Conservation (phyloP, 2,329 filamentous ascomycete genomes). For the Teratosphaeria zuluensis region DNA sequence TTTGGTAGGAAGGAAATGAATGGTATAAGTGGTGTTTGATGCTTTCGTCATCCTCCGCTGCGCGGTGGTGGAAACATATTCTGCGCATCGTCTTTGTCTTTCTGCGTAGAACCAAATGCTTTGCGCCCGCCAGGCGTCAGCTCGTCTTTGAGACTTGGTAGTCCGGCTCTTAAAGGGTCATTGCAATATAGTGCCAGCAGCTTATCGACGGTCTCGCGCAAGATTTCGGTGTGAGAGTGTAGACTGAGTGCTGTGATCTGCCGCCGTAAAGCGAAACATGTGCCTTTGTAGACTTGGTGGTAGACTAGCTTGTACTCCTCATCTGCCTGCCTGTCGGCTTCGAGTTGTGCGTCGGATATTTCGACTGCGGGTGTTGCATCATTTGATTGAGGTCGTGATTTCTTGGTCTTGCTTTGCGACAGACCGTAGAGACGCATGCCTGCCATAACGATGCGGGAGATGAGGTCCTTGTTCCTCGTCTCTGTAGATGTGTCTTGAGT, state of each 20-base stretch:
- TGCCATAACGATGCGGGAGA: constrained; percentile 43
- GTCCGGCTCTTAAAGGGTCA: constrained; percentile 29
- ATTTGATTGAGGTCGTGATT: constrained; percentile 13
- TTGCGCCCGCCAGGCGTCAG: constrained; percentile 23
- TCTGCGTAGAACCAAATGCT: constrained; percentile 8
- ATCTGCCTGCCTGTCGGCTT: constrained; percentile 26
- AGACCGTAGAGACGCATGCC: constrained; percentile 44
- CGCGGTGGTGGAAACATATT: too few relatives aligned
- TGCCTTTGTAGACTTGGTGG: constrained; percentile 42
- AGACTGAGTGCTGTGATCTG: constrained; percentile 30
- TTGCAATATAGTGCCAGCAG: constrained; percentile 37
- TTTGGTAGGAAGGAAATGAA: not conserved
- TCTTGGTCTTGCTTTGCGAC: constrained; percentile 32
- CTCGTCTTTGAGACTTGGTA: constrained; percentile 8
- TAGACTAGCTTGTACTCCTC: constrained; percentile 46
- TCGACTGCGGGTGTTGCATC: constrained; percentile 10
- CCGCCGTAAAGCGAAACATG: constrained; percentile 38
- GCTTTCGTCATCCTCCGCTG: too few relatives aligned
- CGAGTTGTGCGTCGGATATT: constrained; percentile 8
- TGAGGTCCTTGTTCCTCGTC: constrained; percentile 37
- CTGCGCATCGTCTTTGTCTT: not conserved
- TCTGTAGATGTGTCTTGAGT: constrained; percentile 9
- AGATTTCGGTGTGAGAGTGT: constrained; percentile 30
- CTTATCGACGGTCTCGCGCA: constrained; percentile 40
- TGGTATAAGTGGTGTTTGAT: not conserved